Evolutionary conservation across 768 basidiomycete species (phyloP), one percentile per base, ranked within the genome.

Genomic region (Cystobasidium onofrii): DNA sequence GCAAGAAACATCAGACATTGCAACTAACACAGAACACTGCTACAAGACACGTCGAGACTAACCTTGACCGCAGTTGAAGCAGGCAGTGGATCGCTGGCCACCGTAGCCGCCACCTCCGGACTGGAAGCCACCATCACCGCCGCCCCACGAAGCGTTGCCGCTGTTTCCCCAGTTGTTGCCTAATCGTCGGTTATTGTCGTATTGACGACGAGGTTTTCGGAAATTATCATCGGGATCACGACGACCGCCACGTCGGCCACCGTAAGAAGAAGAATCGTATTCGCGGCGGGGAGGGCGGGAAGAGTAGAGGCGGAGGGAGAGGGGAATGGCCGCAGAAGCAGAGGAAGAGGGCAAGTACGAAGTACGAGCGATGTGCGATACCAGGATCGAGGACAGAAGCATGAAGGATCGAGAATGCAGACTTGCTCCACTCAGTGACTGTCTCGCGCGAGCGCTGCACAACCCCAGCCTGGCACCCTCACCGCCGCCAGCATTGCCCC

Each of bases 61-160:
- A 71, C 69, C 69, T 60, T 61, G 54, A 36, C 69, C 69, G 39
- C 69, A 71, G 69, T 71, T 71, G 55, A 71, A 71, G 69, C 69
- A 71, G 34, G 54, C 69, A 44, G 33, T 71, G 9, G 52, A 57
- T 55, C 69, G 52, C 41, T 67, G 65, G 23, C 65, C 65, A 39
- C 65, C 65, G 65, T 67, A 67, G 41, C 69, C 69, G 23, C 69
- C 63, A 60, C 57, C 57, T 15, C 57, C 65, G 18, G 69, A 71
- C 69, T 31, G 41, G 54, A 57, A 60, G 54, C 69, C 69, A 60
- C 55, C 50, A 55, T 29, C 44, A 43, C 69, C 69, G 23, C 36
- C 36, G 36, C 57, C 57, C 57, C 57, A 61, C 17, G 31, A 33
- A 39, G 29, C 57, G 57, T 29, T 29, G 57, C 57, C 25, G 57